phyloP scores from a whole-genome alignment of 1,284 basidiomycete genomes.

The Leccinum huronense region DNA sequence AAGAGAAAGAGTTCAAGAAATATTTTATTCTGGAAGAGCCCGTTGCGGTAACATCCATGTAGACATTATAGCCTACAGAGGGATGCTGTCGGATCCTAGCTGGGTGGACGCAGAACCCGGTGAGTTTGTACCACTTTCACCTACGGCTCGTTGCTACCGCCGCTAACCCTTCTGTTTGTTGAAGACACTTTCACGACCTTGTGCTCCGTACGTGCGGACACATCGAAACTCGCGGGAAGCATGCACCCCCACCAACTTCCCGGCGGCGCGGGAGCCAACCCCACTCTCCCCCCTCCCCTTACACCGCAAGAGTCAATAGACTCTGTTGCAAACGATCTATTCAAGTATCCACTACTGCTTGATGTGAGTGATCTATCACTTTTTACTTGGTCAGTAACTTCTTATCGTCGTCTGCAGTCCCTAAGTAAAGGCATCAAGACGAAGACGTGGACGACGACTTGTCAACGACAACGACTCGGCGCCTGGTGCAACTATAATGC shows the following conservation, averaged over 20 bases:
- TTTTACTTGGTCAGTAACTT: not conserved
- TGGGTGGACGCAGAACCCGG: constrained; percentile 26
- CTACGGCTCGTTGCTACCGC: not conserved
- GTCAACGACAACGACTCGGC: too few relatives aligned
- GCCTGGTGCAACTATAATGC: too few relatives aligned
- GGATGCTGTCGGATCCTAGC: constrained; percentile 7
- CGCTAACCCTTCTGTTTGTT: not conserved
- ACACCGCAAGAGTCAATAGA: constrained; percentile 39
- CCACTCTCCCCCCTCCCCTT: constrained; percentile 53
- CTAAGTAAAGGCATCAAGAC: constrained; percentile 70
- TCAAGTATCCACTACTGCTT: constrained; percentile 86
- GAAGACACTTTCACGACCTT: constrained; percentile 7
- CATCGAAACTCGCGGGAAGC: not conserved
- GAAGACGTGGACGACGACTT: too few relatives aligned
- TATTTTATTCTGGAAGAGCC: constrained; percentile 3
- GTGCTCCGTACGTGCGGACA: constrained; percentile 21
- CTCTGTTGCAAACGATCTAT: constrained; percentile 42
- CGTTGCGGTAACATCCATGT: not conserved
- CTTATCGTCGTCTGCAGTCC: constrained; percentile 42
- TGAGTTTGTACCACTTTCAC: constrained; percentile 4
- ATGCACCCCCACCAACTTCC: not conserved
- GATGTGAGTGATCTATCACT: constrained; percentile 61
- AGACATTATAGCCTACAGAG: constrained; percentile 20
- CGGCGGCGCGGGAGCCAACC: constrained; percentile 41
- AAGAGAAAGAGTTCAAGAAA: constrained; percentile 33